These are phyloP conservation scores for Tylopilus sp. DNA, from an alignment of 1,284 basidiomycete species.

Conservation along the genomic window DNA sequence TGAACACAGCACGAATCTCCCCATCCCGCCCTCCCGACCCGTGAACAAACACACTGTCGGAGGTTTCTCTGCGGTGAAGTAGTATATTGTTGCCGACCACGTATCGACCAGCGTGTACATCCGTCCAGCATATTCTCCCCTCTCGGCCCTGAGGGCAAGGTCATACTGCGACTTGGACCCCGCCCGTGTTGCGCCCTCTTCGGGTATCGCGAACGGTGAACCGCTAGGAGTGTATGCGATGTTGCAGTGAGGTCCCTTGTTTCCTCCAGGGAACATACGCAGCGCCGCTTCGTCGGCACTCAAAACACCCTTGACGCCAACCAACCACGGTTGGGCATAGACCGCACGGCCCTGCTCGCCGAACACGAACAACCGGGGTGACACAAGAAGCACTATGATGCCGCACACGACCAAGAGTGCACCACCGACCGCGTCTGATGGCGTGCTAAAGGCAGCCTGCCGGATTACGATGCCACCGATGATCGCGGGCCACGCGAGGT, in stretches of 20 bases:
- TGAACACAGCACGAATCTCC: constrained; percentile 34
- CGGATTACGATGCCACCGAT: neutral
- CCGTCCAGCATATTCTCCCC: neutral
- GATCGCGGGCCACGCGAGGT: constrained; percentile 11
- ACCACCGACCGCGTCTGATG: no score
- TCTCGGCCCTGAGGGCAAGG: neutral
- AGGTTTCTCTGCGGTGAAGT: constrained; percentile 20
- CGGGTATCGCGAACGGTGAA: neutral
- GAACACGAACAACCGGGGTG: neutral
- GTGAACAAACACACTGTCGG: constrained; percentile 26
- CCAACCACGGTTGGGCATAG: neutral
- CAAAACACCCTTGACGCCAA: neutral
- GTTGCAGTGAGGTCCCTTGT: neutral
- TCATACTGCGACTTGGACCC: neutral
- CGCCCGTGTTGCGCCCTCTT: neutral
- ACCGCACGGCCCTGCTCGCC: neutral
- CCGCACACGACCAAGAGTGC: neutral
- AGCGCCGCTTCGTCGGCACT: neutral
- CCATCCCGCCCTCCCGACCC: constrained; percentile 30
- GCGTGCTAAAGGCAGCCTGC: no score
- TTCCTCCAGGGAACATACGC: neutral
- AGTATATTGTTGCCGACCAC: constrained; percentile 21
- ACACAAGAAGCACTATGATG: neutral
- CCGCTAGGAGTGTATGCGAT: neutral
- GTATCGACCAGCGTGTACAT: constrained; percentile 31